Evolutionary conservation across 2,329 filamentous ascomycete species (phyloP).

Genomic region (Aspergillus cejpii): DNA sequence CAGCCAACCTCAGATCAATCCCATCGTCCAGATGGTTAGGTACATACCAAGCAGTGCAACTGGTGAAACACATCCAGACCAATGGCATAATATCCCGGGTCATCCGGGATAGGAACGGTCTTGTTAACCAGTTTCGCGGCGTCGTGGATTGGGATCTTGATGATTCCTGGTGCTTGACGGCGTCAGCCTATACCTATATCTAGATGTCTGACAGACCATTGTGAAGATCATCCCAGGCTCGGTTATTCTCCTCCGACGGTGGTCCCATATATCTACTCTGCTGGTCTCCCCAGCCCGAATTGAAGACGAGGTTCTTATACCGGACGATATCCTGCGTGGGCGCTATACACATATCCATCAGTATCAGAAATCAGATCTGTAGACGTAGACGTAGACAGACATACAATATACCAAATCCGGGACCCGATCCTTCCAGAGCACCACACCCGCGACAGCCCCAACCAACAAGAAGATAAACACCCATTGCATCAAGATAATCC

Average conservation of each 20-base stretch:
- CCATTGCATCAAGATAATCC: too few relatives aligned
- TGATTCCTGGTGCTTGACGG: slow-evolving; percentile 4
- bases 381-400: too few relatives aligned
- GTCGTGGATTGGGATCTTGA: slow-evolving; percentile 3
- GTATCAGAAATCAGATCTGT: too few relatives aligned
- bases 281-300: slow-evolving; percentile 1
- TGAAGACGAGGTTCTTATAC: slow-evolving; percentile 8
- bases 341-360: too few relatives aligned
- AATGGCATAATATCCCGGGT: slow-evolving; percentile 8
- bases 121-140: slow-evolving; percentile 9
- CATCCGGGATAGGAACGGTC: slow-evolving; percentile 9
- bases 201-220: not conserved
- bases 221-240: slow-evolving; percentile 12
- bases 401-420: not conserved
- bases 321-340: slow-evolving; percentile 8
- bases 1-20: not conserved
- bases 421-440: too few relatives aligned
- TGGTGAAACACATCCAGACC: slow-evolving; percentile 18
- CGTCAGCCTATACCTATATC: not conserved
- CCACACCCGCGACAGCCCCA: too few relatives aligned
- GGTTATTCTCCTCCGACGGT: slow-evolving; percentile 5
- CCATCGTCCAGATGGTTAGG: not conserved
- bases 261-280: slow-evolving; percentile 8
- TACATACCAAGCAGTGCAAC: slow-evolving; percentile 21
- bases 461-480: too few relatives aligned